Conservation (phyloP, 2,329 filamentous ascomycete genomes). For the Sarocladium brachiariae region DNA sequence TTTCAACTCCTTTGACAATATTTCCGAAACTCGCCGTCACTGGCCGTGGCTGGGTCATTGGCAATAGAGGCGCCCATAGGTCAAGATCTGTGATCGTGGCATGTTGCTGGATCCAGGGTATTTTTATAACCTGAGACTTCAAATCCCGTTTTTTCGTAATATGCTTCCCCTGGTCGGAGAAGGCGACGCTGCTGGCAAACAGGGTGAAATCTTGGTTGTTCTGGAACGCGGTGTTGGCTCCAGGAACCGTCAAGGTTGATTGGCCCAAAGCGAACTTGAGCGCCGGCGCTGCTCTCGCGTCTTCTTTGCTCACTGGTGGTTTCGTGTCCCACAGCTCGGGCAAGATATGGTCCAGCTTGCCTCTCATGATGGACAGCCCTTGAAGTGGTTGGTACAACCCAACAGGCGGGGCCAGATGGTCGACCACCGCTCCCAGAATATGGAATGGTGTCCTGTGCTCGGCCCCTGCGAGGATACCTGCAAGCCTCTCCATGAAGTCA, state of each 20-base stretch:
- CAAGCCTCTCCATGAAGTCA: conserved; percentile 34
- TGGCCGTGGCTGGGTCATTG: conserved; percentile 54
- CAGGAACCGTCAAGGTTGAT: conserved; percentile 47
- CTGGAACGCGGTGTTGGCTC: conserved; percentile 73
- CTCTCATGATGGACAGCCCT: conserved; percentile 48
- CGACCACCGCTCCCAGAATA: conserved; percentile 49
- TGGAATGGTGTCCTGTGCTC: conserved; percentile 26
- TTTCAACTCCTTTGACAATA: conserved; percentile 60
- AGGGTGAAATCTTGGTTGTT: conserved; percentile 59
- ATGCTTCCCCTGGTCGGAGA: conserved; percentile 14
- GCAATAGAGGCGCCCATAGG: conserved; percentile 44
- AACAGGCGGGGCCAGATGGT: conserved; percentile 38
- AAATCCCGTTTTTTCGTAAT: conserved; percentile 27
- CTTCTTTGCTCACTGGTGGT: conserved; percentile 19
- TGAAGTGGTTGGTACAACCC: conserved; percentile 24
- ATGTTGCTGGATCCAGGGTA: conserved; percentile 17
- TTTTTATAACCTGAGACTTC: conserved; percentile 29
- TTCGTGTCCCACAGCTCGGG: conserved; percentile 37
- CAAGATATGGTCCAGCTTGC: conserved; percentile 32
- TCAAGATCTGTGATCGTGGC: conserved; percentile 18
- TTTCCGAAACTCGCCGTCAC: conserved; percentile 68
- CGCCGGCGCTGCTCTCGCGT: conserved; percentile 30
- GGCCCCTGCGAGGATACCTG: background rate
- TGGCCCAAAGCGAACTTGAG: conserved; percentile 33
- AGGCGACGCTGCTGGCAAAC: conserved; percentile 28